phyloP scores from a whole-genome alignment of 1,284 basidiomycete species.

The Moniliophthora roreri region DNA sequence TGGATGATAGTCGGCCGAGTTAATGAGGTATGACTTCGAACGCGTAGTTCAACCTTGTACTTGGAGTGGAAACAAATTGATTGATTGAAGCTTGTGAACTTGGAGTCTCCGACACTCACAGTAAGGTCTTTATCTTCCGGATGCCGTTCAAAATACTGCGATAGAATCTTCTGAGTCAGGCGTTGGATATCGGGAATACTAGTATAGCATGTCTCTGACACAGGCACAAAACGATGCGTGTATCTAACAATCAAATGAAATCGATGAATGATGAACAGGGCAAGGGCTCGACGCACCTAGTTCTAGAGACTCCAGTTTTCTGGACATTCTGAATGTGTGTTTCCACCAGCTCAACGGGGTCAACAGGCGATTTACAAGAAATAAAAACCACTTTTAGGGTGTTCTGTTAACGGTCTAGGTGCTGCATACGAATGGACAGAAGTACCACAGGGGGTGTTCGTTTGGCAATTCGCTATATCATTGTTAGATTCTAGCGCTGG shows the following conservation, averaged over 20 bases:
- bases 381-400: constrained; percentile 67
- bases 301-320: constrained; percentile 61
- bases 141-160: constrained; percentile 47
- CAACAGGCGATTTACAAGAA: constrained; percentile 71
- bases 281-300: constrained; percentile 44
- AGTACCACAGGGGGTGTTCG: constrained; percentile 75
- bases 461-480: constrained; percentile 64
- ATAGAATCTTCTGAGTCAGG: constrained; percentile 55
- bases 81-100: neutral
- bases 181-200: constrained; percentile 67
- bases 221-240: constrained; percentile 68
- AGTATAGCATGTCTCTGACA: constrained; percentile 63
- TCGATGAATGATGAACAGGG: neutral
- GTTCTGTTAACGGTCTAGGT: constrained; percentile 5
- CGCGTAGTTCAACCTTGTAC: constrained; percentile 78
- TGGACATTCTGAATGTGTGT: constrained; percentile 64
- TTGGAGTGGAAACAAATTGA: constrained; percentile 30
- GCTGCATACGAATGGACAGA: constrained; percentile 4
- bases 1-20: constrained; percentile 59
- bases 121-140: constrained; percentile 40
- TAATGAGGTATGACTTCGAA: constrained; percentile 72
- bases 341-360: constrained; percentile 72
- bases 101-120: constrained; percentile 29
- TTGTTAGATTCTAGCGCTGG: neutral
- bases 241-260: constrained; percentile 41